Base-by-base conservation (phyloP, 2,329 filamentous ascomycete species). In the Didymella segeticola region DNA sequence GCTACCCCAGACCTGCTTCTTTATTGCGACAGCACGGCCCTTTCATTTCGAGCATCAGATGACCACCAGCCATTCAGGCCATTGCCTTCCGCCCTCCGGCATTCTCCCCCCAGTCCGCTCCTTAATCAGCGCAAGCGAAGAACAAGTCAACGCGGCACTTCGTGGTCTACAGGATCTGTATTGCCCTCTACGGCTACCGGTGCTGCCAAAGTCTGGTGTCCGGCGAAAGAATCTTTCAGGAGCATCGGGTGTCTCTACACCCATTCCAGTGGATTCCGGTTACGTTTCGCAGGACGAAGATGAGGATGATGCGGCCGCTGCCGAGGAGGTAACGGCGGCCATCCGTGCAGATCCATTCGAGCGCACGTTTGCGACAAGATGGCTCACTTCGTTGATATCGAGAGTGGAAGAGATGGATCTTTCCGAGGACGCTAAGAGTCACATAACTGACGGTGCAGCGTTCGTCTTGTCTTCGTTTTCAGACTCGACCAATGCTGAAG, bases 281-380 rank as follows among this genome's bases (percentile, higher is more conserved):
- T 75, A 75, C 36, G 71, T 58, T 7, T 74, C 72, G 8, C 57
- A 66, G 23, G 67, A 71, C 29, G 70, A 72, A 29, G 63, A 68
- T 29, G 70, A 70, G 26, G 60, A 64, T 29, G 62, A 60, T 31
- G 56, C 63, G 3, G 52, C 53, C 14, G 56, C 47, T 27, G 25
- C 49, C 9, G 62, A 70, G 37, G 66, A 72, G 41, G 58, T 64
- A 43, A 61, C 64, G 26, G 61, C 66, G 10, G 58, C 64, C 9
- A 59, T 75, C 2, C 69, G 72, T 23, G 66, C 67, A 1, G 71
- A 75, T 38, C 61, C 52, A 1, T 75, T 71, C 38, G 72, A 74
- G 48, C 63, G 69, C 25, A 63, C 63, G 19, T 68, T 69, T 38
- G 60, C 64, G 14, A 61, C 67, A 11, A 60, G 69, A 60, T 74